These are phyloP conservation scores for Rhododendron vialii DNA, from an alignment of 148 eudicot species.

Conservation along the genomic window DNA sequence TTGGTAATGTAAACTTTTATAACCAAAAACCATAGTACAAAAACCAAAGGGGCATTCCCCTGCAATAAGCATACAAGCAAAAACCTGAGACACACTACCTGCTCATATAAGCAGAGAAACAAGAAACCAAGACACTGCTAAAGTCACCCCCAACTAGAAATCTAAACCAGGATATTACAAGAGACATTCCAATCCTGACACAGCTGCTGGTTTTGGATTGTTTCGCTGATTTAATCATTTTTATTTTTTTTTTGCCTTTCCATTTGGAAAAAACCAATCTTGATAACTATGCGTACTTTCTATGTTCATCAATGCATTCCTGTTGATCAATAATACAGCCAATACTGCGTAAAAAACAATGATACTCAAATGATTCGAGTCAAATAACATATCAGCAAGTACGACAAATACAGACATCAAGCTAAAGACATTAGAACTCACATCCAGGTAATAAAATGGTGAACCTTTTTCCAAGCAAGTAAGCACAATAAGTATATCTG, in stretches of 20 bases:
- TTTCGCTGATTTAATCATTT: not conserved
- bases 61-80: too few species aligned
- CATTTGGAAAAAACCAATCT: not conserved
- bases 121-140: too few species aligned
- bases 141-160: too few species aligned
- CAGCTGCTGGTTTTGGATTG: too few species aligned
- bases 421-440: slow-evolving; percentile 8
- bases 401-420: not conserved
- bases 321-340: not conserved
- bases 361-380: not conserved
- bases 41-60: too few species aligned
- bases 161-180: too few species aligned
- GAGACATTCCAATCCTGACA: too few species aligned
- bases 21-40: too few species aligned
- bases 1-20: too few species aligned
- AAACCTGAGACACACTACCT: too few species aligned
- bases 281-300: not conserved
- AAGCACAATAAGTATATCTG: not conserved
- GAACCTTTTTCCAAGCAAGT: slow-evolving; percentile 1
- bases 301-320: not conserved
- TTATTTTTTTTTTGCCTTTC: not conserved
- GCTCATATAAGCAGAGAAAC: too few species aligned
- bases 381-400: not conserved
- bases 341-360: not conserved
- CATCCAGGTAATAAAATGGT: not conserved